Evolutionary conservation across 2,329 filamentous ascomycete genomes (phyloP).

Genomic region (Ceratocystis ficicola): DNA sequence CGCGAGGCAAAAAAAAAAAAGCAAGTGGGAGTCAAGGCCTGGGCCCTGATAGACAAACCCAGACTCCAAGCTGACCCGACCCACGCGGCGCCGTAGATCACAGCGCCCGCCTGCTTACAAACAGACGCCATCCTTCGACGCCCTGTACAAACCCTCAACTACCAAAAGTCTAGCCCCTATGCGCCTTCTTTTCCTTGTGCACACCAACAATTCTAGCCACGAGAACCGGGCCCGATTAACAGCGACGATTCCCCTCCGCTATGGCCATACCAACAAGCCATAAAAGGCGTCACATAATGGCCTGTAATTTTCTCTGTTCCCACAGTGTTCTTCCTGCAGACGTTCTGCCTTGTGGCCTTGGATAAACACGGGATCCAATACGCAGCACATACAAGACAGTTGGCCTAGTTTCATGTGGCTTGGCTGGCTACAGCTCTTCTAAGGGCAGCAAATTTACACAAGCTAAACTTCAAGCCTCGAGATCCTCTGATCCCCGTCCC

Average conservation of each 20-base stretch:
- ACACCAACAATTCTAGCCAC: not conserved
- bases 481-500: too few relatives aligned
- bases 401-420: too few relatives aligned
- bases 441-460: too few relatives aligned
- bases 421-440: too few relatives aligned
- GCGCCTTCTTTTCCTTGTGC: not conserved
- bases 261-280: not conserved
- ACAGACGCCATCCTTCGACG: not conserved
- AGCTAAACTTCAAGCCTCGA: too few relatives aligned
- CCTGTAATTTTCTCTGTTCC: not conserved
- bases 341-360: not conserved
- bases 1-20: too few relatives aligned
- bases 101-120: not conserved
- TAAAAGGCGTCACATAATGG: not conserved
- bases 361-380: not conserved
- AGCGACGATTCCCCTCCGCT: slow-evolving; percentile 19
- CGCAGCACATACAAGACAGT: not conserved
- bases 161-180: not conserved
- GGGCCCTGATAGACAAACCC: not conserved
- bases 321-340: not conserved
- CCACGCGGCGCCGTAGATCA: not conserved
- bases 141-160: not conserved
- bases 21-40: not conserved
- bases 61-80: not conserved
- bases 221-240: slow-evolving; percentile 8